Evolutionary conservation across 2,329 filamentous ascomycete genomes (phyloP), one percentile per base, ranked within the genome.

Genomic region (Stachybotrys chlorohalonatus): DNA sequence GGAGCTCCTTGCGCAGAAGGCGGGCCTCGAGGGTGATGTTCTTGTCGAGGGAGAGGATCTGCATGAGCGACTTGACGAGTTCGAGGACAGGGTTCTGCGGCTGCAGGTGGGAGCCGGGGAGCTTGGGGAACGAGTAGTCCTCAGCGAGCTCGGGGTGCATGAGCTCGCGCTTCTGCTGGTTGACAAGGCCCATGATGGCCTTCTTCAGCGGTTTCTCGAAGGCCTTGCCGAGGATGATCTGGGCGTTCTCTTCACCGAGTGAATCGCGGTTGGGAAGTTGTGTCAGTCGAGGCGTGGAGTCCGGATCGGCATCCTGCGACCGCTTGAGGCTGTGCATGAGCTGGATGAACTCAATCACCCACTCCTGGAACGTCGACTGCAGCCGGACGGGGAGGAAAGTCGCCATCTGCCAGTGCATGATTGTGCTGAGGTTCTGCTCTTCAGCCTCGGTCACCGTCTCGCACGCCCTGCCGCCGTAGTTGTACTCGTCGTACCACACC

Each of bases 321-420:
- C 85, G 83, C 71, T 97, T 99, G 58, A 92, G 79, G 11, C 77
- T 74, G 65, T 96, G 92, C 92, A 99, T 96, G 54, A 96, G 79
- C 60, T 96, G 85, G 60, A 99, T 89, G 70, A 96, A 99, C 67
- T 96, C 90, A 13, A 96, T 84, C 3, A 96, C 84, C 90, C 92
- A 96, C 62, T 95, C 86, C 58, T 92, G 83, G 75, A 99, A 99
- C 9, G 86, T 82, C 1, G 87, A 81, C 64, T 97, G 92, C 51
- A 99, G 78, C 5, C 87, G 84, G 1, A 75, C 68, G 0, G 95
- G 94, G 1, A 99, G 73, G 68, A 96, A 96, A 1, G 90, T 92
- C 49, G 85, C 87, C 66, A 99, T 87, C 69, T 99, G 94, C 95
- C 95, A 99, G 71, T 96, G 89, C 92, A 99, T 97, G 64, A 99